Conservation (phyloP, 2,329 filamentous ascomycete species). For the Penicillium oxalicum region DNA sequence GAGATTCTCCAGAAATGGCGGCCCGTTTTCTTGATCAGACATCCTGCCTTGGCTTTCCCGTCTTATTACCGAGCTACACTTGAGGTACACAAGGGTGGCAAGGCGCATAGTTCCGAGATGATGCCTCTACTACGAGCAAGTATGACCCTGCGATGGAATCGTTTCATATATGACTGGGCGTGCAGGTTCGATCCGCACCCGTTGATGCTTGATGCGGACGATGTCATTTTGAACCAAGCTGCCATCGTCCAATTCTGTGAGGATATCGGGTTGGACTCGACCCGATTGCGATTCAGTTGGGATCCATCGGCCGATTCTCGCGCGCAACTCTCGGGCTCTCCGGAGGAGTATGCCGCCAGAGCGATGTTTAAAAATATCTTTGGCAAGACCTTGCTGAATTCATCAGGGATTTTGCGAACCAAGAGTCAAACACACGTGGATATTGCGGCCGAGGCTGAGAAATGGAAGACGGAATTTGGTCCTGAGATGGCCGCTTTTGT, state of each 20-base stretch:
- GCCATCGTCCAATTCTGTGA: constrained; percentile 24
- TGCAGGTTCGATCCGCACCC: constrained; percentile 17
- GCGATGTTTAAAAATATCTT: background rate
- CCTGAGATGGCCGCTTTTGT: background rate
- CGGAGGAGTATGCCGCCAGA: too few relatives aligned
- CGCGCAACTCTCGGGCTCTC: too few relatives aligned
- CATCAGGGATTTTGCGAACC: background rate
- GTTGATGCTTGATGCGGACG: constrained; percentile 34
- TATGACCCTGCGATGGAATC: constrained; percentile 26
- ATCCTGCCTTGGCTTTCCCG: constrained; percentile 35
- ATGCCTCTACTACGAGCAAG: constrained; percentile 10
- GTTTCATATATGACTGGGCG: constrained; percentile 33
- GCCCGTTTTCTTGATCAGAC: constrained; percentile 32
- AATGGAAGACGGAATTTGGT: background rate
- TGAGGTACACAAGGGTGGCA: constrained; percentile 6
- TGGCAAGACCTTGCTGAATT: background rate
- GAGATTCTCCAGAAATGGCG: constrained; percentile 28
- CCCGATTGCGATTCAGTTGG: too few relatives aligned
- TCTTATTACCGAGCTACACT: constrained; percentile 30
- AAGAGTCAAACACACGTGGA: background rate
- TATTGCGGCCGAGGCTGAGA: background rate
- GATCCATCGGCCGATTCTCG: too few relatives aligned
- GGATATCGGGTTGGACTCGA: constrained; percentile 27
- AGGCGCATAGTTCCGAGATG: constrained; percentile 5
- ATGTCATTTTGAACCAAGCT: constrained; percentile 28